Percentiles rank a stretch among this genome's conserved stretches.
Conservation (phyloP, 2,329 filamentous ascomycete genomes). For the Thermothelomyces thermophilus region DNA sequence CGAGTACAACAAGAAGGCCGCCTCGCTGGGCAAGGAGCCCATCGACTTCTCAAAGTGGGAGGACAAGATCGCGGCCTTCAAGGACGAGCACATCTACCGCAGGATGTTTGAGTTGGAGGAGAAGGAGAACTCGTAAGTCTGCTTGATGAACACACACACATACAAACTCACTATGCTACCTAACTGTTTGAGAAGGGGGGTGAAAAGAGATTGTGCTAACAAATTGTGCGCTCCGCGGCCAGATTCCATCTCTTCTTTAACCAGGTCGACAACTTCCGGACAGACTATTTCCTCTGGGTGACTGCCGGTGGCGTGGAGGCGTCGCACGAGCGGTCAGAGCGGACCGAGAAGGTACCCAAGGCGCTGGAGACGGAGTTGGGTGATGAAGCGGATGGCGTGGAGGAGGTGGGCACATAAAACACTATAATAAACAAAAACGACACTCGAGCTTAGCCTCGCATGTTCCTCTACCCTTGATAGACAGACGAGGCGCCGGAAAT, state of each 20-base stretch:
- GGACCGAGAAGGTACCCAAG: constrained; percentile 35
- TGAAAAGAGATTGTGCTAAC: too few relatives aligned
- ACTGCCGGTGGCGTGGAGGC: constrained; percentile 62
- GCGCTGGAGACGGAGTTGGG: constrained; percentile 43
- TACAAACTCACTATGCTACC: too few relatives aligned
- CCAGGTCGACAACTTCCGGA: constrained; percentile 68
- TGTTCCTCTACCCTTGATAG: not conserved
- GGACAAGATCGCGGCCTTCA: constrained; percentile 77
- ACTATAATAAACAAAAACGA: too few relatives aligned
- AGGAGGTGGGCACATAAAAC: constrained; percentile 20
- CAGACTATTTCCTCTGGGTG: constrained; percentile 67
- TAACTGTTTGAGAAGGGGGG: too few relatives aligned
- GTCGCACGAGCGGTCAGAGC: constrained; percentile 43
- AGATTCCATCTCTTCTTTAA: constrained; percentile 75
- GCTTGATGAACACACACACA: too few relatives aligned
- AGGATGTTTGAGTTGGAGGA: constrained; percentile 88
- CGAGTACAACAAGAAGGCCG: constrained; percentile 72
- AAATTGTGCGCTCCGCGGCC: not conserved
- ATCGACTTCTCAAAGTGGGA: constrained; percentile 77
- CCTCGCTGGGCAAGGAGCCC: constrained; percentile 55
- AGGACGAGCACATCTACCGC: constrained; percentile 85
- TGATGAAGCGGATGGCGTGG: constrained; percentile 44
- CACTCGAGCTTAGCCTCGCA: too few relatives aligned
- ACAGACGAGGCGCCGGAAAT: not conserved
- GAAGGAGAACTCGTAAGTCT: constrained; percentile 72